Evolutionary conservation across 176 grass and related monocot species (phyloP).

Genomic region (Bolboschoenus planiculmis): DNA sequence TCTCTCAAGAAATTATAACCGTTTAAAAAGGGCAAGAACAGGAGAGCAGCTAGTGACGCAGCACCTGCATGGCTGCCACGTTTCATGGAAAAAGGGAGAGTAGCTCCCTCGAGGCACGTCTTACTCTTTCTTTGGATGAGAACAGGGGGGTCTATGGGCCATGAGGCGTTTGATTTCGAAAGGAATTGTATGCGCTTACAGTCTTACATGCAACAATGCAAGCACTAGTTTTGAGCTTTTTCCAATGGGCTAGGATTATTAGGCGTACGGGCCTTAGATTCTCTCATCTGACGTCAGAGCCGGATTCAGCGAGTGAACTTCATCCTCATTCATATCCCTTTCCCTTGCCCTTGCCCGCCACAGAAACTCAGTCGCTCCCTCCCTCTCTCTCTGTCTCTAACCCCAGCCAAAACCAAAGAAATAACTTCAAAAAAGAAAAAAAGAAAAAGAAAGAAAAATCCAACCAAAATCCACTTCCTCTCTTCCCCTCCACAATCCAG

Average conservation of each 20-base stretch:
- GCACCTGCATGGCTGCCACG: slow-evolving; percentile 55
- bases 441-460: neutral
- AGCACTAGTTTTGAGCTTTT: neutral
- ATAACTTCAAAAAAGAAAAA: neutral
- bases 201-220: too few species aligned
- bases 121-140: slow-evolving; percentile 18
- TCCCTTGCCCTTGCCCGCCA: slow-evolving; percentile 1
- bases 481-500: neutral
- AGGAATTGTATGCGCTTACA: too few species aligned
- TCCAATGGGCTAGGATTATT: too few species aligned
- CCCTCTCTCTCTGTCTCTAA: neutral
- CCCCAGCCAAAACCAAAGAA: neutral
- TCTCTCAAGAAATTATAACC: neutral
- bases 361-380: neutral
- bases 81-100: slow-evolving; percentile 21
- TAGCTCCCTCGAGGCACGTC: slow-evolving; percentile 10
- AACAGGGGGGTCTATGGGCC: neutral
- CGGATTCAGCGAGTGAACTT: neutral
- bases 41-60: neutral
- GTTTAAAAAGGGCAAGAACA: slow-evolving; percentile 27
- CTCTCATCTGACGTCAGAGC: neutral
- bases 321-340: too few species aligned
- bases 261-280: too few species aligned
- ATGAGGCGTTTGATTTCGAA: neutral
- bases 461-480: neutral